A percentile compares a stretch with the other conserved stretches of the same genome.
phyloP scores from a whole-genome alignment of 805 yeast species.

The Ogataea allantospora region DNA sequence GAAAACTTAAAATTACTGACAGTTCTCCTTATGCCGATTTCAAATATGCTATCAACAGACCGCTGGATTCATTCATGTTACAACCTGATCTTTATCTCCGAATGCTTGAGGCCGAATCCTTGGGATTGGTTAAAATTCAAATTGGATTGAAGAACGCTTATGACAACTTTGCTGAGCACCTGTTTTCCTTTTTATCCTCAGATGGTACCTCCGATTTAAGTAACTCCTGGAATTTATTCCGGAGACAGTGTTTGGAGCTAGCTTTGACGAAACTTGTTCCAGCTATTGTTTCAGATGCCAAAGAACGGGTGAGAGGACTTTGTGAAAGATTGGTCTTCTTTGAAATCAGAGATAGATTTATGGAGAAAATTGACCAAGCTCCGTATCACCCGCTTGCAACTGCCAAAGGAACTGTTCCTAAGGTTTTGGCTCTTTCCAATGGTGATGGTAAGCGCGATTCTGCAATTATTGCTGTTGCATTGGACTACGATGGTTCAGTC shows the following conservation, averaged over 20 bases:
- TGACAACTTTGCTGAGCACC: conserved; percentile 45
- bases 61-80: conserved; percentile 67
- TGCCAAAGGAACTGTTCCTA: conserved; percentile 79
- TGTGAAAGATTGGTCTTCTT: conserved; percentile 70
- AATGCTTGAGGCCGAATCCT: conserved; percentile 87
- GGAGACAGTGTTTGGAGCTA: conserved; percentile 62
- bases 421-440: conserved; percentile 75
- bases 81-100: conserved; percentile 82
- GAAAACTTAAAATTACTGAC: conserved; percentile 70
- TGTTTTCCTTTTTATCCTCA: conserved; percentile 58
- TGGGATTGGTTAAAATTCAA: conserved; percentile 67
- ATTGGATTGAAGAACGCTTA: conserved; percentile 51
- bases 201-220: conserved; percentile 78
- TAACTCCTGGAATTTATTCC: conserved; percentile 74
- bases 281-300: conserved; percentile 68
- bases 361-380: conserved; percentile 82
- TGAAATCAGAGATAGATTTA: conserved; percentile 68
- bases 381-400: conserved; percentile 82
- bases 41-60: conserved; percentile 83
- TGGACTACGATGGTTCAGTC: conserved; percentile 79
- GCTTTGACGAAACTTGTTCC: conserved; percentile 70
- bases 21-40: conserved; percentile 83
- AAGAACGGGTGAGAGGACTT: conserved; percentile 74
- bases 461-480: conserved; percentile 78
- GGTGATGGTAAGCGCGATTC: conserved; percentile 86